phyloP scores from a whole-genome alignment of 2,329 filamentous ascomycete species.

The Beauveria pseudobassiana region DNA sequence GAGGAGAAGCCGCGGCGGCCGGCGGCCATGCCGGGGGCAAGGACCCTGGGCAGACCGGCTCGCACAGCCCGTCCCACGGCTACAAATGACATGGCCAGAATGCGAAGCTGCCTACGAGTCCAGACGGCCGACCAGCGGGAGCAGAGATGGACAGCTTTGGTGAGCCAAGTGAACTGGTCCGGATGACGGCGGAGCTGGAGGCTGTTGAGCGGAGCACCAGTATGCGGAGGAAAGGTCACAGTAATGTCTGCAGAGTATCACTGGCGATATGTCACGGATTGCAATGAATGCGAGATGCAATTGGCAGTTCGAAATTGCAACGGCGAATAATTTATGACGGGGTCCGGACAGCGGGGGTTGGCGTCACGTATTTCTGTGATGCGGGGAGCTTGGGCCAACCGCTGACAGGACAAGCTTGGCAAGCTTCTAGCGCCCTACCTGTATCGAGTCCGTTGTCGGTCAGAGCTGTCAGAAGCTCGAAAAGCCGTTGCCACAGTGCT shows the following conservation, averaged over 20 bases:
- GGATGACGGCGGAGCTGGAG: neutral
- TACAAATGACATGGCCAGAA: conserved; percentile 33
- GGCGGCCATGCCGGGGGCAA: conserved; percentile 22
- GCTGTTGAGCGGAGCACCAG: neutral
- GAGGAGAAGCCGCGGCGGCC: conserved; percentile 51
- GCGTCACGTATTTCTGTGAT: conserved; percentile 7
- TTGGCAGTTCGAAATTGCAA: neutral
- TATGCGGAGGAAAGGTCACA: neutral
- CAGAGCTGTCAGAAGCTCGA: neutral
- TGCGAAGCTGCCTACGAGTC: neutral
- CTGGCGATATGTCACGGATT: neutral
- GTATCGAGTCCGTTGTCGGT: neutral
- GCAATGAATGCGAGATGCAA: neutral
- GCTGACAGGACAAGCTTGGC: neutral
- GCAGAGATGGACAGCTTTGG: conserved; percentile 5
- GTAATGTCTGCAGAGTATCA: neutral
- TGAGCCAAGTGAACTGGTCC: neutral
- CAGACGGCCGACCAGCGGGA: neutral
- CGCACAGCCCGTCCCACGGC: conserved; percentile 36
- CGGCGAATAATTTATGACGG: neutral
- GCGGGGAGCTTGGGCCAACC: conserved; percentile 20
- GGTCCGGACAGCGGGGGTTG: conserved; percentile 5
- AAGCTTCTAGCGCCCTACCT: neutral
- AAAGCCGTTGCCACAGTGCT: neutral
- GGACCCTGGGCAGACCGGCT: conserved; percentile 29